Conservation (phyloP, 345 rosid genomes). For the Boechera divaricarpa region DNA sequence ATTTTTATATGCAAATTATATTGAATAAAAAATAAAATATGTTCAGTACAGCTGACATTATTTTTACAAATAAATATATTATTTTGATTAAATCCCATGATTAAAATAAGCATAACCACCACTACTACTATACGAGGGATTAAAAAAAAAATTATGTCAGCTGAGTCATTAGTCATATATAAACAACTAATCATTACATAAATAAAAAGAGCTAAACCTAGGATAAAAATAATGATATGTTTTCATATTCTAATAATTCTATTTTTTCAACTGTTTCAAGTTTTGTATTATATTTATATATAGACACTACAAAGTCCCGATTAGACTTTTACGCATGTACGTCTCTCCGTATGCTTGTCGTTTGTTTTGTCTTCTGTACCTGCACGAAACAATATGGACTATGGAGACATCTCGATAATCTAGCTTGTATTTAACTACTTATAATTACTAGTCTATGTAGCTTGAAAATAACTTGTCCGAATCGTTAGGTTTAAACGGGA, state of each 20-base stretch:
- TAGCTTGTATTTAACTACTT: conserved; percentile 12
- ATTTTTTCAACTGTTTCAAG: not conserved
- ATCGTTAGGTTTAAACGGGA: conserved; percentile 27
- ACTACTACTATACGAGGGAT: conserved; percentile 12
- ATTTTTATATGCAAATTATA: not conserved
- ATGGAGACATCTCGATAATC: not conserved
- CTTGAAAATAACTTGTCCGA: not conserved
- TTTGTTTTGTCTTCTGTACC: conserved; percentile 25
- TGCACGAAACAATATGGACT: conserved; percentile 16
- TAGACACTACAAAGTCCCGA: not conserved
- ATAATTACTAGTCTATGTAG: not conserved
- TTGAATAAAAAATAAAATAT: conserved; percentile 5
- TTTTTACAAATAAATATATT: not conserved
- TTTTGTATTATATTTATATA: not conserved
- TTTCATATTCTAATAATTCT: not conserved
- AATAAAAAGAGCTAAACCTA: not conserved
- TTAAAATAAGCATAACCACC: conserved; percentile 4
- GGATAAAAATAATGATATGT: not conserved
- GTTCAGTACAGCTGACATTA: conserved; percentile 24
- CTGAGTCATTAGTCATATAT: conserved; percentile 30
- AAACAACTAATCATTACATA: not conserved
- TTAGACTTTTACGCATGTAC: conserved; percentile 11
- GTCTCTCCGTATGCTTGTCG: conserved; percentile 32
- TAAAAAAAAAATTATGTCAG: not conserved
- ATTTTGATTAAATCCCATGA: not conserved